These are phyloP conservation scores for Pseudonitzschia multiseries DNA, from an alignment of 108 stramenopile genomes.

Conservation along the genomic window DNA sequence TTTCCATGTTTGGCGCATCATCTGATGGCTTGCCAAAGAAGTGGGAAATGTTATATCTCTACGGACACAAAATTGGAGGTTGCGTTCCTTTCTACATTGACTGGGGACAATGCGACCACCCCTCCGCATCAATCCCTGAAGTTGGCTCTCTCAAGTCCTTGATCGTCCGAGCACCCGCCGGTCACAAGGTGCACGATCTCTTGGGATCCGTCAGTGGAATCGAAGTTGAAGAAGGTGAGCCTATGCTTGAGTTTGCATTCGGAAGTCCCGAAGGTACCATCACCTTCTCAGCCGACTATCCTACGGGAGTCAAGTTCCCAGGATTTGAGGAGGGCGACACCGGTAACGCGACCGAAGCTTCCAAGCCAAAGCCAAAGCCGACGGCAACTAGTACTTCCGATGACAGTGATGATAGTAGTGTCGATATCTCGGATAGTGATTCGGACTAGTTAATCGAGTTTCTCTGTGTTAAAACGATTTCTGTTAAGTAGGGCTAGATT, in stretches of 20 bases:
- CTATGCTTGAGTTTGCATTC: constrained; percentile 46
- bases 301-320: constrained; percentile 48
- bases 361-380: constrained; percentile 32
- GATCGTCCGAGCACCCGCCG: constrained; percentile 42
- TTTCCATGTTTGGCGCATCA: constrained; percentile 53
- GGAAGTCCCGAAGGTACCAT: constrained; percentile 53
- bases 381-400: constrained; percentile 15
- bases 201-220: constrained; percentile 34
- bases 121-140: constrained; percentile 45
- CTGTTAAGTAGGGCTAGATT: too few species aligned
- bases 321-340: constrained; percentile 49
- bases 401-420: constrained; percentile 2
- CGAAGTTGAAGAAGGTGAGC: constrained; percentile 40
- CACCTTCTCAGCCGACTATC: constrained; percentile 43
- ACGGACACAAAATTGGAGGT: constrained; percentile 58
- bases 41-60: constrained; percentile 58
- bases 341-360: constrained; percentile 18
- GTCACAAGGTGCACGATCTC: constrained; percentile 48
- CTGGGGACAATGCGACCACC: constrained; percentile 56
- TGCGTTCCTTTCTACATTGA: constrained; percentile 53
- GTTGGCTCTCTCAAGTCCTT: constrained; percentile 43
- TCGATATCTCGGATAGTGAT: constrained; percentile 14
- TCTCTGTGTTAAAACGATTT: not conserved
- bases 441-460: not conserved
- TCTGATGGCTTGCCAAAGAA: constrained; percentile 52